Conservation (phyloP, 1,284 basidiomycete species). For the Athelia psychrophila region DNA sequence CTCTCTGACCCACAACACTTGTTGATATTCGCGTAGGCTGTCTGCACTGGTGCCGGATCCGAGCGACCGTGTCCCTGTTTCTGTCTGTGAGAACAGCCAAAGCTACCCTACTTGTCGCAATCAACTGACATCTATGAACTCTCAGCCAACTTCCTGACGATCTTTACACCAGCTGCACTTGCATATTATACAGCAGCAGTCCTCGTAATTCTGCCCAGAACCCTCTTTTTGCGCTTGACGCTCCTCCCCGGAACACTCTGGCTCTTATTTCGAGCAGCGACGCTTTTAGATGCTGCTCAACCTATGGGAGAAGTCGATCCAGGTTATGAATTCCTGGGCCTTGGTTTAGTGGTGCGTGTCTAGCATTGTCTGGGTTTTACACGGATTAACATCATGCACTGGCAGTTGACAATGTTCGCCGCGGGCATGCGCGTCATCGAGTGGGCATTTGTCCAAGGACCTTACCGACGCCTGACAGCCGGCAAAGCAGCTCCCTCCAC, state of each 20-base stretch:
- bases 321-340: background rate
- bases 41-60: too few species aligned
- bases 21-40: too few species aligned
- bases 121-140: too few species aligned
- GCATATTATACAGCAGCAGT: constrained; percentile 17
- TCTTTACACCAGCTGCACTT: constrained; percentile 10
- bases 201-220: constrained; percentile 15
- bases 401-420: background rate
- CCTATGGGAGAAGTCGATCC: background rate
- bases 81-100: too few species aligned
- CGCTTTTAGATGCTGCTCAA: background rate
- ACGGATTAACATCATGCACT: background rate
- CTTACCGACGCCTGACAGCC: background rate
- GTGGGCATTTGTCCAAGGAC: background rate
- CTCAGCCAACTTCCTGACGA: background rate
- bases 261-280: constrained; percentile 8
- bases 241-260: constrained; percentile 13
- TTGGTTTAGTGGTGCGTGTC: background rate
- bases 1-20: too few species aligned
- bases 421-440: background rate
- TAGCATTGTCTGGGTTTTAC: background rate
- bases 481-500: background rate
- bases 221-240: constrained; percentile 10
- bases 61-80: too few species aligned
- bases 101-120: too few species aligned